Percentiles rank a stretch among this genome's conserved stretches.
Conservation (phyloP, 495 filamentous ascomycete species). For the Oleoguttula mirabilis region DNA sequence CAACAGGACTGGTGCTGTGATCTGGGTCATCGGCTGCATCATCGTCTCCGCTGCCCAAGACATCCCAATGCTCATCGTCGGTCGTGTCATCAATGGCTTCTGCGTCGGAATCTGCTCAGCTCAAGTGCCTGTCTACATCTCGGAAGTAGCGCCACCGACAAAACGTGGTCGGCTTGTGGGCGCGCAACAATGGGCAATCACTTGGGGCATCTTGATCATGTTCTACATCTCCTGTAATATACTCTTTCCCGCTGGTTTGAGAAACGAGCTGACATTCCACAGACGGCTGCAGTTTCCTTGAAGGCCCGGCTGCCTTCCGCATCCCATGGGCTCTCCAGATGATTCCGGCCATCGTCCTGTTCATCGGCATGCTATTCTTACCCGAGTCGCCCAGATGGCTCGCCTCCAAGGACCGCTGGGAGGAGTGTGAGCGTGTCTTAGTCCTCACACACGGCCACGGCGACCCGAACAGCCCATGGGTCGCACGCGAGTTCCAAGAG, state of each 20-base stretch:
- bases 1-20: slow-evolving; percentile 5
- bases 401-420: slow-evolving; percentile 61
- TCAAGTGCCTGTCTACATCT: slow-evolving; percentile 69
- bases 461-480: slow-evolving; percentile 47
- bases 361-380: slow-evolving; percentile 43
- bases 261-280: slow-evolving; percentile 2
- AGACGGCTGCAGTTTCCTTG: slow-evolving; percentile 55
- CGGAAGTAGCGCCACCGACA: slow-evolving; percentile 56
- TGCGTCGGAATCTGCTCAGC: slow-evolving; percentile 67
- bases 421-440: slow-evolving; percentile 52
- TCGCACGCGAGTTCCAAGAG: slow-evolving; percentile 53
- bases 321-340: slow-evolving; percentile 68
- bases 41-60: slow-evolving; percentile 60
- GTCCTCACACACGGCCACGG: slow-evolving; percentile 56
- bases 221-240: slow-evolving; percentile 61
- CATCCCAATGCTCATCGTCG: slow-evolving; percentile 60
- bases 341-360: slow-evolving; percentile 48
- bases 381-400: slow-evolving; percentile 74
- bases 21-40: slow-evolving; percentile 50
- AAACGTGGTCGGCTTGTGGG: slow-evolving; percentile 62
- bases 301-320: slow-evolving; percentile 48
- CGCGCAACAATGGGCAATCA: slow-evolving; percentile 67
- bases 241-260: neutral
- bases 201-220: slow-evolving; percentile 67
- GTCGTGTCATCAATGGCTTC: slow-evolving; percentile 66